These are phyloP conservation scores for Plasmodium vinckei DNA, from an alignment of 169 alveolate genomes.

Conservation along the genomic window DNA sequence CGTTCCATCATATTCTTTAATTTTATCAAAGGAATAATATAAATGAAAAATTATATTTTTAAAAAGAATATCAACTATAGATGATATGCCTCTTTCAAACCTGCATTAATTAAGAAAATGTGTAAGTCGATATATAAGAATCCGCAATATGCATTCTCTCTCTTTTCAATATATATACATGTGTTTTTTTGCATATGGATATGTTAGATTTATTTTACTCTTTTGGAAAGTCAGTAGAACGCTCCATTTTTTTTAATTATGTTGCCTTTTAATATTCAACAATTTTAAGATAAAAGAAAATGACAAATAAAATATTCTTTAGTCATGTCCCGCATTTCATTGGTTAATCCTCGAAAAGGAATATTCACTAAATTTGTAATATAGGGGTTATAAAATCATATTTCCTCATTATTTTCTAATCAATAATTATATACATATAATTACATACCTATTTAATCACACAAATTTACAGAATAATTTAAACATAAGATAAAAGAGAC, in stretches of 20 bases:
- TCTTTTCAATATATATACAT: neutral
- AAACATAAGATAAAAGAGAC: too few species aligned
- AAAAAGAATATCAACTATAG: conserved; percentile 23
- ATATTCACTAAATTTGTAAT: too few species aligned
- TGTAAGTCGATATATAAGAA: neutral
- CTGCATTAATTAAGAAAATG: conserved; percentile 5
- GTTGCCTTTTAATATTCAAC: neutral
- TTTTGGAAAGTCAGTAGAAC: neutral
- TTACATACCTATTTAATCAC: too few species aligned
- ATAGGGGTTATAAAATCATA: too few species aligned
- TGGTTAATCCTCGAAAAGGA: too few species aligned
- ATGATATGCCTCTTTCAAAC: conserved; percentile 24
- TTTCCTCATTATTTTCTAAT: too few species aligned
- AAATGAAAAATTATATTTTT: conserved; percentile 21
- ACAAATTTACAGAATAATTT: too few species aligned
- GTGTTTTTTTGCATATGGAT: neutral
- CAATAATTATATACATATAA: too few species aligned
- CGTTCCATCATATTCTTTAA: conserved; percentile 26
- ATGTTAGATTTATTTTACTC: neutral
- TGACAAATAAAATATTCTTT: too few species aligned
- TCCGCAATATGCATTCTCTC: neutral
- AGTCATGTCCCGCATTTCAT: too few species aligned
- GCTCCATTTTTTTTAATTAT: neutral
- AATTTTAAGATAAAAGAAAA: neutral
- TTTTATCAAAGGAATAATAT: conserved; percentile 57